A percentile compares a stretch with the other conserved stretches of the same genome.
Evolutionary conservation across 345 rosid genomes (phyloP).

Genomic region (Durio zibethinus): DNA sequence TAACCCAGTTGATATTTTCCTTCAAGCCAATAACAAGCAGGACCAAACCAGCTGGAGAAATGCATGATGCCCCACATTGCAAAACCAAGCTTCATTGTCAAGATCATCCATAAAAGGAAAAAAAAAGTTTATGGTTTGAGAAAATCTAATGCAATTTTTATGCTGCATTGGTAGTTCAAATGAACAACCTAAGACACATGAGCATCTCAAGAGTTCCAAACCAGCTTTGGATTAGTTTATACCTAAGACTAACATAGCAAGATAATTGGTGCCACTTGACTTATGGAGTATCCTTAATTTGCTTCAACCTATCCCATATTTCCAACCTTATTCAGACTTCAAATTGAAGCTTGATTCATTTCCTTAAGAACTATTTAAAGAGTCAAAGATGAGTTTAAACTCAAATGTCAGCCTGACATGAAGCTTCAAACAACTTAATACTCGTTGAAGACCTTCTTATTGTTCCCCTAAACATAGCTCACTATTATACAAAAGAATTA

Average conservation of each 20-base stretch:
- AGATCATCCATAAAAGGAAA: neutral
- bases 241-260: neutral
- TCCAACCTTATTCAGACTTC: neutral
- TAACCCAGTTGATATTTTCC: neutral
- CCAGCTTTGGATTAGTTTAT: neutral
- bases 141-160: neutral
- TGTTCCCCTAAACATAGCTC: neutral
- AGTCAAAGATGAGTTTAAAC: neutral
- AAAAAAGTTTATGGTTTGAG: neutral
- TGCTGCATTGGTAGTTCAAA: neutral
- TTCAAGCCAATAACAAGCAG: neutral
- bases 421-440: neutral
- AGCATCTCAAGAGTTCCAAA: neutral
- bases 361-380: neutral
- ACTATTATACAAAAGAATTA: neutral
- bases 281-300: neutral
- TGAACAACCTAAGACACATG: neutral
- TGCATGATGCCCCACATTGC: neutral
- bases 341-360: neutral
- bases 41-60: neutral
- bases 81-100: neutral
- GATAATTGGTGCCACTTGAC: neutral
- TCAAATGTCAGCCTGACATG: neutral
- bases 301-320: neutral
- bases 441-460: neutral